These are phyloP conservation scores for Hippophae tibetana DNA, from an alignment of 306 rosid species.

Conservation along the genomic window DNA sequence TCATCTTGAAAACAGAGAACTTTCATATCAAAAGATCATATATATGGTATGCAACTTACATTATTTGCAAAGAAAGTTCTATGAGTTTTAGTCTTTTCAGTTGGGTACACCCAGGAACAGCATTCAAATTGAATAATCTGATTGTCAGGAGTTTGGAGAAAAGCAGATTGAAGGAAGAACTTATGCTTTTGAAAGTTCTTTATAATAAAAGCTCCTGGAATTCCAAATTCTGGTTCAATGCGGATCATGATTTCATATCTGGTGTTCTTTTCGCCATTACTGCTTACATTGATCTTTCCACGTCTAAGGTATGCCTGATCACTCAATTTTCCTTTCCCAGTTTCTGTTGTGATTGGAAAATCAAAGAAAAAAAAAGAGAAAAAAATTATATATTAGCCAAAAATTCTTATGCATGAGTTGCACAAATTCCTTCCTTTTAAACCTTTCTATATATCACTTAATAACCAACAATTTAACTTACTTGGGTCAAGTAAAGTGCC, in stretches of 20 bases:
- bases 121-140: constrained; percentile 44
- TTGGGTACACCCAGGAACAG: constrained; percentile 62
- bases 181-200: constrained; percentile 31
- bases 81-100: constrained; percentile 21
- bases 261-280: constrained; percentile 25
- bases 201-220: constrained; percentile 51
- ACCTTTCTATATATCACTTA: neutral
- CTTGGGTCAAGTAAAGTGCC: constrained; percentile 43
- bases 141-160: constrained; percentile 24
- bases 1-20: neutral
- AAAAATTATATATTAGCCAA: neutral
- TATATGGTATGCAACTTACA: constrained; percentile 23
- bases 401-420: neutral
- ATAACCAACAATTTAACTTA: constrained; percentile 15
- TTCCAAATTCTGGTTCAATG: constrained; percentile 42
- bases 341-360: constrained; percentile 25
- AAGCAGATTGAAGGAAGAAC: constrained; percentile 42
- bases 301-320: constrained; percentile 25
- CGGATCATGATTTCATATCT: constrained; percentile 35
- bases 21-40: neutral
- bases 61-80: constrained; percentile 58
- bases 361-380: constrained; percentile 5
- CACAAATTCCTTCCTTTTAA: neutral
- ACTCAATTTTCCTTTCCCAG: constrained; percentile 47
- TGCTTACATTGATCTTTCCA: constrained; percentile 18